Conservation (phyloP, 352 stramenopile genomes). For the Phytophthora agathidicida region DNA sequence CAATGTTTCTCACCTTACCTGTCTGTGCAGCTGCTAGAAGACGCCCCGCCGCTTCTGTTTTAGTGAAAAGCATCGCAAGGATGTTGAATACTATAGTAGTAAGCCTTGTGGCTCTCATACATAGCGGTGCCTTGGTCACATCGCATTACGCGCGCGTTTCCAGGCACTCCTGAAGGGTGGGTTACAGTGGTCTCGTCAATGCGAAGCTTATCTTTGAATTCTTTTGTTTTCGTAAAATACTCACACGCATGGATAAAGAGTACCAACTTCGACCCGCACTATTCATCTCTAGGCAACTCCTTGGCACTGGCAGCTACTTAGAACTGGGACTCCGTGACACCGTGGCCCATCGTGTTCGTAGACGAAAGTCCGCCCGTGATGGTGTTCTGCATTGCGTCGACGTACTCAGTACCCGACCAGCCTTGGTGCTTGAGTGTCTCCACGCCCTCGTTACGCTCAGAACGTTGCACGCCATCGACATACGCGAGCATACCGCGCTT, state of each 20-base stretch:
- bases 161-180: too few species aligned
- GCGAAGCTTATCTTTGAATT: constrained; percentile 11
- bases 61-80: too few species aligned
- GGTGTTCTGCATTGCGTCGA: constrained; percentile 96
- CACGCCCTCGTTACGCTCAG: constrained; percentile 94
- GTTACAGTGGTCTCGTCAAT: not conserved
- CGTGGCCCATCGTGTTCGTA: constrained; percentile 97
- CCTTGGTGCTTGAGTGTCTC: constrained; percentile 98
- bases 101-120: too few species aligned
- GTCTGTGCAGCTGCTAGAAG: constrained; percentile 17
- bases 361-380: constrained; percentile 95
- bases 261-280: constrained; percentile 15
- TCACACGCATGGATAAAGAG: constrained; percentile 36
- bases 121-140: not conserved
- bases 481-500: constrained; percentile 94
- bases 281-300: constrained; percentile 19
- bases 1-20: not conserved
- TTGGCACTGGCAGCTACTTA: constrained; percentile 37
- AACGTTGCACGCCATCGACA: constrained; percentile 96
- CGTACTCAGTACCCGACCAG: constrained; percentile 97
- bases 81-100: too few species aligned
- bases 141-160: not conserved
- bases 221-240: constrained; percentile 39
- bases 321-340: constrained; percentile 98
- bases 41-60: constrained; percentile 34